These are phyloP conservation scores for Eucalyptus pauciflora DNA, from an alignment of 345 rosid species.

Conservation along the genomic window DNA sequence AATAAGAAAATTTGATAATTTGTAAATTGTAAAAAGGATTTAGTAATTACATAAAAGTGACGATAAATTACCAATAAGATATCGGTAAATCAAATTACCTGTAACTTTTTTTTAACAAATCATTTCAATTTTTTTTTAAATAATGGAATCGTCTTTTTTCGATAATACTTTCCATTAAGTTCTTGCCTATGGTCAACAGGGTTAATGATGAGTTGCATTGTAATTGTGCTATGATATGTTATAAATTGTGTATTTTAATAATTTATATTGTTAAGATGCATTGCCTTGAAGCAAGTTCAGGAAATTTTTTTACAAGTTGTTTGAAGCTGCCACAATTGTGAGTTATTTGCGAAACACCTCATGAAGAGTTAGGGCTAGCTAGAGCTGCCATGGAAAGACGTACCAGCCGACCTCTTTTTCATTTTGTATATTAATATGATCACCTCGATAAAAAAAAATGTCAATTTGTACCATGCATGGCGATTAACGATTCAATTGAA, in stretches of 20 bases:
- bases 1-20: background rate
- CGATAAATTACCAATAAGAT: background rate
- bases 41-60: background rate
- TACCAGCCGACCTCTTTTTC: background rate
- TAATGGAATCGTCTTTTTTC: background rate
- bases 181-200: background rate
- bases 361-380: background rate
- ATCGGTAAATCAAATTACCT: background rate
- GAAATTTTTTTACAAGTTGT: background rate
- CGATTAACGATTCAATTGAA: background rate
- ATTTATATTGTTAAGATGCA: background rate
- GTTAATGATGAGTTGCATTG: background rate
- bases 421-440: background rate
- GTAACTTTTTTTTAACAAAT: background rate
- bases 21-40: background rate
- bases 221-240: background rate
- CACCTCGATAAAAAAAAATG: background rate
- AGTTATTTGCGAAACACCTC: background rate
- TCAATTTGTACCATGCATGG: background rate
- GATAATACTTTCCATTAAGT: background rate
- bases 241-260: background rate
- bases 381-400: background rate
- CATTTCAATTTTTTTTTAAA: background rate
- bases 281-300: background rate
- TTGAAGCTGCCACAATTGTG: background rate